Conservation (phyloP, 495 filamentous ascomycete species). For the Podospora anserina region DNA sequence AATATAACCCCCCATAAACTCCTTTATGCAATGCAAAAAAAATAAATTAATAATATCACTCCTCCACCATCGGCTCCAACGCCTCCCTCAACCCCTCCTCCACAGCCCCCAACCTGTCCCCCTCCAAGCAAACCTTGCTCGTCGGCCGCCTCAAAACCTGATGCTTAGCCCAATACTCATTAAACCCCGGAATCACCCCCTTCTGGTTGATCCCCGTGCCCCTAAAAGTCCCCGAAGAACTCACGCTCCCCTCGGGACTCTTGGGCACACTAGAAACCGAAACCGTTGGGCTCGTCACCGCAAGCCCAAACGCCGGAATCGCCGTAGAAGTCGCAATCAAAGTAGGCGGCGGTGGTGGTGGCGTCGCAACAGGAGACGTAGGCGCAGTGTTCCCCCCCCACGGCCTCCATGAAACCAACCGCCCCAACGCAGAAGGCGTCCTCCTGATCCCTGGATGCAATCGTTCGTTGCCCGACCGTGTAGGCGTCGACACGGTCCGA, state of each 20-base stretch:
- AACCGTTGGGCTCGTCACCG: constrained; percentile 2
- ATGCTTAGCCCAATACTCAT: constrained; percentile 40
- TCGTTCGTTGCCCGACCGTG: background rate
- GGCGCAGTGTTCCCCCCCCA: constrained; percentile 34
- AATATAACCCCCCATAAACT: too few species aligned
- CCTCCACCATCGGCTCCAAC: constrained; percentile 27
- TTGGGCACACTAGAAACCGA: background rate
- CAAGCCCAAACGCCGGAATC: constrained; percentile 11
- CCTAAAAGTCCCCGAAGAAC: constrained; percentile 28
- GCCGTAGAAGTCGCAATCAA: background rate
- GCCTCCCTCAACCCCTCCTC: constrained; percentile 43
- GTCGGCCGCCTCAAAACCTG: constrained; percentile 36
- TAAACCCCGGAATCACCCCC: constrained; percentile 51
- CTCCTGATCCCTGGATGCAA: constrained; percentile 3
- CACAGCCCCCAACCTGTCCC: constrained; percentile 38
- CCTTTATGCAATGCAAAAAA: too few species aligned
- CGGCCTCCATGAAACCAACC: constrained; percentile 46
- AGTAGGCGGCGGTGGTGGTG: constrained; percentile 17
- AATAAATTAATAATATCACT: too few species aligned
- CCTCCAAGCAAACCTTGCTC: constrained; percentile 36
- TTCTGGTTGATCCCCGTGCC: constrained; percentile 54
- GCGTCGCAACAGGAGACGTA: constrained; percentile 16
- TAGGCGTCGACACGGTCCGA: constrained; percentile 25
- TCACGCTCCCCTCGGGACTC: constrained; percentile 25
- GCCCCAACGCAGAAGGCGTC: constrained; percentile 33